phyloP scores from a whole-genome alignment of 352 stramenopile species.

The Peronosclerospora sorghi region DNA sequence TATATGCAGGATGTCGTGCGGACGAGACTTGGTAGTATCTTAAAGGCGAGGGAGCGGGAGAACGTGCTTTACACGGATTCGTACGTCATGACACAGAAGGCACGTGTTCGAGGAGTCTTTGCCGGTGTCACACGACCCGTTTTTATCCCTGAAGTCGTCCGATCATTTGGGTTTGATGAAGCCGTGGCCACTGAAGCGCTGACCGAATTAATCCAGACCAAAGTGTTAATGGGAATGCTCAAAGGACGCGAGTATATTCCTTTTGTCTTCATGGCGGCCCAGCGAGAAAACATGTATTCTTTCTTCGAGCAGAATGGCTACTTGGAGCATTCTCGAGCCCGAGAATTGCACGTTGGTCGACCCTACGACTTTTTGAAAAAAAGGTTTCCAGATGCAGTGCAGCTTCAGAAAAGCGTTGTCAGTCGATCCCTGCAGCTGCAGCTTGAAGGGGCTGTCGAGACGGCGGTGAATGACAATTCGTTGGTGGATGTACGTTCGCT shows the following conservation, averaged over 20 bases:
- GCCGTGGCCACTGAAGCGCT: constrained; percentile 48
- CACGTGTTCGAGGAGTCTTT: constrained; percentile 56
- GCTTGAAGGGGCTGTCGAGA: constrained; percentile 62
- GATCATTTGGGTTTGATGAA: constrained; percentile 49
- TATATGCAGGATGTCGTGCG: constrained; percentile 72
- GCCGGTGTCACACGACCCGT: constrained; percentile 49
- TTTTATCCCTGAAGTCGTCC: constrained; percentile 58
- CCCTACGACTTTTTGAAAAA: constrained; percentile 70
- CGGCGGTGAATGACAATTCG: constrained; percentile 49
- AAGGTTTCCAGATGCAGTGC: constrained; percentile 53
- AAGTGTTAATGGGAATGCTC: constrained; percentile 50
- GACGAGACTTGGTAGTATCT: constrained; percentile 43
- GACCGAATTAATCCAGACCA: constrained; percentile 36
- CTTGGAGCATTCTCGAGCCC: constrained; percentile 43
- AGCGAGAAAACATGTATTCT: constrained; percentile 68
- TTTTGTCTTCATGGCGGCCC: constrained; percentile 61
- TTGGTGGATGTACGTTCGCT: constrained; percentile 49
- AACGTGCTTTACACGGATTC: constrained; percentile 73
- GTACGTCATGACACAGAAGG: constrained; percentile 55
- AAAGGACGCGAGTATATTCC: constrained; percentile 70
- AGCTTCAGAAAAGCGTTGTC: constrained; percentile 53
- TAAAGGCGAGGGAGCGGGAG: constrained; percentile 45
- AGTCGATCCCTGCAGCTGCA: constrained; percentile 48
- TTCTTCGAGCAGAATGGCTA: constrained; percentile 83
- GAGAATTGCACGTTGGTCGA: constrained; percentile 46